Evolutionary conservation across 2,329 filamentous ascomycete genomes (phyloP), one percentile per base, ranked within the genome.

Genomic region (Aspergillus brasiliensis): DNA sequence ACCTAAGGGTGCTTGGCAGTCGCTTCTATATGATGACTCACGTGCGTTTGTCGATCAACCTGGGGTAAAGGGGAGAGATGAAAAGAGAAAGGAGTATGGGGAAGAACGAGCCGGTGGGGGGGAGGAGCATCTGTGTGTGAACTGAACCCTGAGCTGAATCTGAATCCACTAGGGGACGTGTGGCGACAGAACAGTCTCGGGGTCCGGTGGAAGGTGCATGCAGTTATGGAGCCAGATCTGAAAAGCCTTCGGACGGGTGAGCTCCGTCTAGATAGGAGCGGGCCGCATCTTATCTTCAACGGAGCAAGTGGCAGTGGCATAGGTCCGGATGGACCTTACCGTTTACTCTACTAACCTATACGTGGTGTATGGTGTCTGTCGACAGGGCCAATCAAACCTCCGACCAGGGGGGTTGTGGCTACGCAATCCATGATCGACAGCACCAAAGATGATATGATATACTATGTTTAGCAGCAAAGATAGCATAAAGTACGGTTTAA

Each of bases 1-100:
- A 69, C 70, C 46, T 78, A 65, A 71, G 23, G 27, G 49, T 46
- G 56, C 31, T 34, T 34, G 34, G 37, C 11, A 15, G 10, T n/a
- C 23, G 44, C 15, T 27, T 13, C 23, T n/a, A 13, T 10, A 28
- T 49, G 46, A 49, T 49, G 46, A 49, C 46, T 49, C 27, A 49
- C 46, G 25, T 15, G 17, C 46, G 46, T 31, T 25, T 31, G 25
- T 27, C 28, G 46, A 31, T 49, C 46, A 49, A 49, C n/a, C 46
- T 49, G 46, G 46, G 46, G 46, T 28, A 31, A 8, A 27, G n/a
- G 21, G 46, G 19, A 34, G 38, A 42, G 38, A 42, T 19, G 13
- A 19, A 19, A 5, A 19, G 13, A 42, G n/a, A 7, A 19, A 6
- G 31, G 5, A 34, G 31, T 15, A 34, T 34, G 31, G 31, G 13